Evolutionary conservation across 2,329 filamentous ascomycete species (phyloP), one percentile per base, ranked within the genome.

Genomic region (Pyricularia sp.): DNA sequence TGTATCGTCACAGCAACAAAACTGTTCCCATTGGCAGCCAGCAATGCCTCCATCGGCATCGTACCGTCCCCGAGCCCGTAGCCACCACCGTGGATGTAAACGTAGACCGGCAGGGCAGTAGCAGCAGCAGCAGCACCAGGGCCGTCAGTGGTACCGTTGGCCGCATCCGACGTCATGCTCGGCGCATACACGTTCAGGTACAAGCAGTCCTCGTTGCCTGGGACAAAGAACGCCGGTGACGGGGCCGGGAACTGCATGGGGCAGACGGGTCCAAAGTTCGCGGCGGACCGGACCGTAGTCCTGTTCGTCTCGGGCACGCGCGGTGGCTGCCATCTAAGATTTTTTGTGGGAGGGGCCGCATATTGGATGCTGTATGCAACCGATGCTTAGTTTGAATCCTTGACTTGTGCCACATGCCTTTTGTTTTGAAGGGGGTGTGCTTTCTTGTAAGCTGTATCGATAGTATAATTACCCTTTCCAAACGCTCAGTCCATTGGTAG

Each of bases 161-260:
- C 62, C 40, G 16, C 44, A 12, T 70, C 0, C 10, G 24, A 13
- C 62, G 19, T 31, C 62, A 3, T 31, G 13, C 49, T 64, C 28
- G 79, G 78, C 8, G 75, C 71, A 70, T 75, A 81, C n/a, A 81
- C 75, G 65, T 81, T 81, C 40, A 75, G 72, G 62, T 75, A 81
- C 2, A 81, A 73, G 65, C 79, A 81, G 68, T 81, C 68, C 67
- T 71, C 70, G 64, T 74, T 73, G 2, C 65, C 67, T 19, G 4
- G 5, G 9, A 4, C 2, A 26, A 30, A 55, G 19, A 5, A 13
- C 13, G 31, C 9, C n/a, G n/a, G n/a, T 12, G 9, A n/a, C 2
- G 5, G 28, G 8, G 53, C 53, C 2, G 53, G 62, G 22, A 40
- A 9, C 62, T 64, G 62, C 62, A 59, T 31, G 16, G 49, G 49